Evolutionary conservation across 1,284 basidiomycete species (phyloP).

Genomic region (Gomphus bonarii): DNA sequence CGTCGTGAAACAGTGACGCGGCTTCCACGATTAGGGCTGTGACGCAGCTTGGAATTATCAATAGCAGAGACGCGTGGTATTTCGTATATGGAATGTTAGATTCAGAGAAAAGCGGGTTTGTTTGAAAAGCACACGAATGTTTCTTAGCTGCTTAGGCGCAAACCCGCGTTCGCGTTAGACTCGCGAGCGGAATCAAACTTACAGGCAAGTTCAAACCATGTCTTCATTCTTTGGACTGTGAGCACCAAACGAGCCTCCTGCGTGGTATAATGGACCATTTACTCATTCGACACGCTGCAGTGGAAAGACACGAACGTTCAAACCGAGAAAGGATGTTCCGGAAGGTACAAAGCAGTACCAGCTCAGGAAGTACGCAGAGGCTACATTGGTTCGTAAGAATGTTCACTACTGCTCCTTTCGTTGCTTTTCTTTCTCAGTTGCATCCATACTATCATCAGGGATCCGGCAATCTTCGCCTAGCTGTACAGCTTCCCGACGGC

Average conservation of each 20-base stretch:
- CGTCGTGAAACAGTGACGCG: too few species aligned
- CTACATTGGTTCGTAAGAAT: conserved; percentile 63
- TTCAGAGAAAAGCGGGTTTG: too few species aligned
- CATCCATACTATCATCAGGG: conserved; percentile 41
- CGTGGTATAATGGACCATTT: background rate
- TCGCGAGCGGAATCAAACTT: background rate
- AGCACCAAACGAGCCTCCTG: conserved; percentile 23
- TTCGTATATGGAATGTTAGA: too few species aligned
- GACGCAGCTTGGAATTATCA: too few species aligned
- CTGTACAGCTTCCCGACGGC: conserved; percentile 87
- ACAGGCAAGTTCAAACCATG: conserved; percentile 30
- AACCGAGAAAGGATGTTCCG: conserved; percentile 89
- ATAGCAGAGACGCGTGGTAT: too few species aligned
- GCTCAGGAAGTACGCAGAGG: conserved; percentile 93
- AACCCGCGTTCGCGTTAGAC: too few species aligned
- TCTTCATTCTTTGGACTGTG: conserved; percentile 80
- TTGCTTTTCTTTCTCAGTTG: background rate
- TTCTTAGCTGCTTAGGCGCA: too few species aligned
- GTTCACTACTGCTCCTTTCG: background rate
- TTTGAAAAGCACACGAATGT: too few species aligned
- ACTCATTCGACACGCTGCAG: conserved; percentile 27
- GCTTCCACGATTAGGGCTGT: too few species aligned
- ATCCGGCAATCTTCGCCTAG: conserved; percentile 84
- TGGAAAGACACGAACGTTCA: conserved; percentile 91
- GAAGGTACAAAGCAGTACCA: conserved; percentile 97